Conservation (phyloP, 768 basidiomycete genomes). For the Xanthoconium stramineum region DNA sequence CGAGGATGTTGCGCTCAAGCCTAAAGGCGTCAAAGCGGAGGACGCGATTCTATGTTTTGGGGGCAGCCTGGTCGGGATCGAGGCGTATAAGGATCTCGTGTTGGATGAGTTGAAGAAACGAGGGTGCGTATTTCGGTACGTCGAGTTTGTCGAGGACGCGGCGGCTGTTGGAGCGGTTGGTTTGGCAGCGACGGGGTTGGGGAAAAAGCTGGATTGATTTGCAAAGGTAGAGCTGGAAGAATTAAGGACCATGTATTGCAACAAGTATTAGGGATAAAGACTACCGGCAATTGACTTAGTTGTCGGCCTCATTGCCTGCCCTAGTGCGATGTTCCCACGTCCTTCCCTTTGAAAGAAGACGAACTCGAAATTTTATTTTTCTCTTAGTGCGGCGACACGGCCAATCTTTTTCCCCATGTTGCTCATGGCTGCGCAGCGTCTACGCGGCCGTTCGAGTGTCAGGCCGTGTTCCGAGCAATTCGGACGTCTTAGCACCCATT, state of each 20-base stretch:
- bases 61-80: conserved; percentile 69
- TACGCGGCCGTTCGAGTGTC: conserved; percentile 87
- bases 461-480: conserved; percentile 71
- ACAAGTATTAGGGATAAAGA: too few relatives aligned
- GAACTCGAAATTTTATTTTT: neutral
- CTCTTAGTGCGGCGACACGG: conserved; percentile 81
- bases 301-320: too few relatives aligned
- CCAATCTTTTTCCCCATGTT: conserved; percentile 82
- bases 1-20: conserved; percentile 30
- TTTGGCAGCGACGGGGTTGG: conserved; percentile 34
- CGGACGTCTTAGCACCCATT: conserved; percentile 81
- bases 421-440: conserved; percentile 68
- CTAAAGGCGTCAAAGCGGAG: conserved; percentile 45
- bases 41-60: conserved; percentile 71
- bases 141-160: conserved; percentile 68
- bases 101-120: conserved; percentile 52
- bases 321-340: conserved; percentile 21
- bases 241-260: too few relatives aligned
- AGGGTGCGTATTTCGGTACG: conserved; percentile 63
- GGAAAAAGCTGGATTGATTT: too few relatives aligned
- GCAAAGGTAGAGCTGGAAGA: too few relatives aligned
- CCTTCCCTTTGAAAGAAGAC: neutral
- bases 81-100: conserved; percentile 52
- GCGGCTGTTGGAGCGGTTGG: conserved; percentile 62
- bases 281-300: too few relatives aligned